phyloP scores from a whole-genome alignment of 225 moss, liverwort and hornwort genomes.

The Sphagnum contortum region DNA sequence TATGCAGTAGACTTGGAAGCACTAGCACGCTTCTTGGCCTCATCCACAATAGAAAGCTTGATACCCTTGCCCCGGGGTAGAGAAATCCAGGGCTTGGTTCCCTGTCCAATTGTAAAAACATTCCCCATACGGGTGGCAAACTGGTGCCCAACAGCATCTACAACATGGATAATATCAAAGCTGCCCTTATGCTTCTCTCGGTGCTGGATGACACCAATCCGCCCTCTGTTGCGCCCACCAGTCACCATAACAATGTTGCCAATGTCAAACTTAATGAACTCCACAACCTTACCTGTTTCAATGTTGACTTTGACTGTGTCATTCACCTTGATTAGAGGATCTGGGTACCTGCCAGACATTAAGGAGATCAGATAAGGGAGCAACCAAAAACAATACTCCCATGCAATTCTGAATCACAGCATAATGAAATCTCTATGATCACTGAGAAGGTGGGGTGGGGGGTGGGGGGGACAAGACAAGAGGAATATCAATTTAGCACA shows the following conservation, averaged over 20 bases:
- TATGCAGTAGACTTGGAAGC: no score
- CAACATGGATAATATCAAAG: conserved; percentile 41
- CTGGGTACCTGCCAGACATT: conserved; percentile 22
- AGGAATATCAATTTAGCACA: no score
- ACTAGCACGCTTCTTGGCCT: no score
- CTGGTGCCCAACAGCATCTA: conserved; percentile 31
- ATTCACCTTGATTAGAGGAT: conserved; percentile 40
- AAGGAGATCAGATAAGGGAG: no score
- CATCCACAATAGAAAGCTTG: no score
- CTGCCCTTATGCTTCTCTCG: conserved; percentile 53
- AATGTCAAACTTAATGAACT: conserved; percentile 37
- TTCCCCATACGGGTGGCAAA: conserved; percentile 27
- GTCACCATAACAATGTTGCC: conserved; percentile 44
- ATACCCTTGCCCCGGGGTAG: no score
- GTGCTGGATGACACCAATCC: conserved; percentile 39
- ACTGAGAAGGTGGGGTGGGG: no score
- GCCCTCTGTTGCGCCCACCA: conserved; percentile 44
- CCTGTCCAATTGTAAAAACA: conserved; percentile 31
- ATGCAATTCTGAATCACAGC: no score
- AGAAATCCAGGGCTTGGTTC: conserved; percentile 21
- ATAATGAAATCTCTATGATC: no score
- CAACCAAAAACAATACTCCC: no score
- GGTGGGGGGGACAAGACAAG: no score
- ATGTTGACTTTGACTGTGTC: conserved; percentile 36
- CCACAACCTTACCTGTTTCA: conserved; percentile 41